Percentiles rank a stretch among this genome's conserved stretches.
These are phyloP conservation scores for Albizia julibrissin DNA, from an alignment of 306 rosid genomes.

Conservation along the genomic window DNA sequence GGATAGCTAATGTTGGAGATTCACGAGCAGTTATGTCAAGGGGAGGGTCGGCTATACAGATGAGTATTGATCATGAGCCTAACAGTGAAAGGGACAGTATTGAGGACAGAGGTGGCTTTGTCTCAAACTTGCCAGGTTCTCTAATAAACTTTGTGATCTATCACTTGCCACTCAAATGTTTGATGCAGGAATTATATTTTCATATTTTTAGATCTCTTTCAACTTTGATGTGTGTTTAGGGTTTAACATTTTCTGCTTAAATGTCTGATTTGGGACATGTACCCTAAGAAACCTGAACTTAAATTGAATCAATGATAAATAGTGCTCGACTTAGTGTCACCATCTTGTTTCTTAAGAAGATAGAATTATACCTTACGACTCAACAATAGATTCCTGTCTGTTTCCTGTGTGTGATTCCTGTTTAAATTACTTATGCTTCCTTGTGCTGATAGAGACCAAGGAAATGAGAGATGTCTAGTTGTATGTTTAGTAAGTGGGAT, in stretches of 20 bases:
- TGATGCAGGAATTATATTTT: slow-evolving; percentile 11
- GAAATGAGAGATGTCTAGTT: background rate
- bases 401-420: background rate
- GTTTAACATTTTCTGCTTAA: background rate
- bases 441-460: background rate
- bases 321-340: background rate
- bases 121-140: slow-evolving; percentile 94
- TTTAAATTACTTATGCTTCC: background rate
- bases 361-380: background rate
- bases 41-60: slow-evolving; percentile 66
- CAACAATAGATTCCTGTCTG: background rate
- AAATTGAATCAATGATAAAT: background rate
- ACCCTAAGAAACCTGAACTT: background rate
- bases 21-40: slow-evolving; percentile 74
- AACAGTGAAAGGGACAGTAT: slow-evolving; percentile 80
- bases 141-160: slow-evolving; percentile 29
- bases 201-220: slow-evolving; percentile 4
- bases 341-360: background rate
- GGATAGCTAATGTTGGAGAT: slow-evolving; percentile 84
- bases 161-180: slow-evolving; percentile 29
- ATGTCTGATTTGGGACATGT: background rate
- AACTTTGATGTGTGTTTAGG: background rate
- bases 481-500: background rate
- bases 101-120: slow-evolving; percentile 84
- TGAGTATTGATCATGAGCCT: slow-evolving; percentile 81